These are phyloP conservation scores for Scedosporium boydii DNA, from an alignment of 2,329 filamentous ascomycete species.

Conservation along the genomic window DNA sequence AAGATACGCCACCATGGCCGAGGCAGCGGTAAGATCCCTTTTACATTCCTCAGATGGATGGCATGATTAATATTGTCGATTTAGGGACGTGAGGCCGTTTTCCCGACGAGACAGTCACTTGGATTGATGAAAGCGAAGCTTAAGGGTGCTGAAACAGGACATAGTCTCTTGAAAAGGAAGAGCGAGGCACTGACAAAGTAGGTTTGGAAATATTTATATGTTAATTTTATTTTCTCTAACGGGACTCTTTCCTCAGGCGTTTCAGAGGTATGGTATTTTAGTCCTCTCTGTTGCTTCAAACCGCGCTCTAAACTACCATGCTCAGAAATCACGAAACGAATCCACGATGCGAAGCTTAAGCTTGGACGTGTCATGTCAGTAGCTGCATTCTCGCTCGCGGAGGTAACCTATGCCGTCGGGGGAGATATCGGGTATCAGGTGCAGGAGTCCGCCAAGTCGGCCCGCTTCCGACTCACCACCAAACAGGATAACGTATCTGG, in stretches of 20 bases:
- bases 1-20: conserved; percentile 23
- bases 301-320: neutral
- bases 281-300: neutral
- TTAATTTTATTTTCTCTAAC: conserved; percentile 3
- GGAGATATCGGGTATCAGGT: conserved; percentile 96
- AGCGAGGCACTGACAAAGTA: conserved; percentile 97
- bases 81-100: conserved; percentile 90
- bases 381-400: conserved; percentile 91
- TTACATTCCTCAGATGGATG: neutral
- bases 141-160: conserved; percentile 84
- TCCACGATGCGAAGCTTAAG: conserved; percentile 98
- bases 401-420: conserved; percentile 94
- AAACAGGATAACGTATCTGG: conserved; percentile 98
- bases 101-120: conserved; percentile 93
- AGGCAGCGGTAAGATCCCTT: conserved; percentile 24
- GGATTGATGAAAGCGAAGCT: conserved; percentile 97
- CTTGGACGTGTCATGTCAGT: conserved; percentile 99
- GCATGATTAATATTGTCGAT: neutral
- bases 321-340: conserved; percentile 85
- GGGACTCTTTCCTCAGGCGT: conserved; percentile 44
- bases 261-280: conserved; percentile 63
- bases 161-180: conserved; percentile 93
- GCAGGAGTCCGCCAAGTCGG: conserved; percentile 88
- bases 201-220: conserved; percentile 15
- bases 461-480: conserved; percentile 84